Percentiles rank a stretch among this genome's conserved stretches.
These are phyloP conservation scores for Dendrocalamus latiflorus DNA, from an alignment of 202 grass and related monocot species.

Conservation along the genomic window DNA sequence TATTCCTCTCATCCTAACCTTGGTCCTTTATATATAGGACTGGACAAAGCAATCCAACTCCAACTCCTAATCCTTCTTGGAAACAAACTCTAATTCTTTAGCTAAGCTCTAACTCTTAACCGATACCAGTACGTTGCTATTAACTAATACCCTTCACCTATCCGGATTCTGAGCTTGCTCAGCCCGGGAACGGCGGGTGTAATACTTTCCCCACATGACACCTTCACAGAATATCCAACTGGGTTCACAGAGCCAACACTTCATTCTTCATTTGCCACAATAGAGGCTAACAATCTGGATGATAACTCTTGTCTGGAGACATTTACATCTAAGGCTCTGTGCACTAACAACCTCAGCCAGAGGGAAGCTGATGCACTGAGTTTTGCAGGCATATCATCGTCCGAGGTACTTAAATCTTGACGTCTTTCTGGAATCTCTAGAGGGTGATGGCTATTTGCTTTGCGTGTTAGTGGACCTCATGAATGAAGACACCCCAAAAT, in stretches of 20 bases:
- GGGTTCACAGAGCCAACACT: constrained; percentile 36
- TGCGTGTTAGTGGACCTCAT: neutral
- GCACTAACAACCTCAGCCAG: constrained; percentile 42
- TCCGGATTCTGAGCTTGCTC: too few species aligned
- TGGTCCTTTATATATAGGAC: too few species aligned
- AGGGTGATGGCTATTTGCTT: neutral
- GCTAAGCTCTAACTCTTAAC: too few species aligned
- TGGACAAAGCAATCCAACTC: too few species aligned
- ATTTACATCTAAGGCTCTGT: constrained; percentile 50
- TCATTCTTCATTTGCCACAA: constrained; percentile 44
- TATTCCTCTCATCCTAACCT: too few species aligned
- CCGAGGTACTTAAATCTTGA: constrained; percentile 33
- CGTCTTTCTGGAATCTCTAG: neutral
- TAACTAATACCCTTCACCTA: too few species aligned
- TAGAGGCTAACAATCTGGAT: constrained; percentile 30
- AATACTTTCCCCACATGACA: too few species aligned
- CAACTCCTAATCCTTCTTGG: too few species aligned
- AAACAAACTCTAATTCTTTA: too few species aligned
- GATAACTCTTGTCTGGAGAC: constrained; percentile 35
- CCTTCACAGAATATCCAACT: constrained; percentile 26
- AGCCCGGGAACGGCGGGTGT: too few species aligned
- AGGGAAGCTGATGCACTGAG: constrained; percentile 37
- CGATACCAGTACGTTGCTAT: too few species aligned
- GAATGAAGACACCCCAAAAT: too few species aligned
- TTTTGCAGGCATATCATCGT: constrained; percentile 27